These are phyloP conservation scores for Tephrocybe sp. DNA, from an alignment of 768 basidiomycete genomes.

Conservation along the genomic window DNA sequence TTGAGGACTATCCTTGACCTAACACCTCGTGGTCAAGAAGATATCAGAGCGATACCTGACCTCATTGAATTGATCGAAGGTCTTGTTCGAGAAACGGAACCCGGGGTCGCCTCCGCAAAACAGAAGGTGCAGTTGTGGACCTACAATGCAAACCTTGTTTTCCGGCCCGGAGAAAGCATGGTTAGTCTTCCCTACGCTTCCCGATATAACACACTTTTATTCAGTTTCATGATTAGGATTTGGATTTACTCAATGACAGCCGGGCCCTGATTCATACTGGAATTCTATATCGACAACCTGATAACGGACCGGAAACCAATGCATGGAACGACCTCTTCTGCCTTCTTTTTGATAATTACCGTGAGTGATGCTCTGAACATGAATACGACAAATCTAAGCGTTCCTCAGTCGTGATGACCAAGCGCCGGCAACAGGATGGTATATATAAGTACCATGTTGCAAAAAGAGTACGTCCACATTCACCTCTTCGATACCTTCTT, in stretches of 20 bases:
- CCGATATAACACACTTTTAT: background rate
- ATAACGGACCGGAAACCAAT: conserved; percentile 71
- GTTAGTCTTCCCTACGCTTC: conserved; percentile 27
- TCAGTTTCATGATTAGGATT: conserved; percentile 45
- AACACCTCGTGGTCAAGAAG: conserved; percentile 71
- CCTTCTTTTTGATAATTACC: conserved; percentile 91
- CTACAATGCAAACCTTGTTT: conserved; percentile 73
- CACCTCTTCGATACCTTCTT: background rate
- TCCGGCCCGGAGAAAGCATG: conserved; percentile 73
- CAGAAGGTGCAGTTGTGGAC: conserved; percentile 89
- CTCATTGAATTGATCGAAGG: conserved; percentile 88
- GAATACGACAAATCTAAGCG: conserved; percentile 3
- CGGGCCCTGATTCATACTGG: conserved; percentile 83
- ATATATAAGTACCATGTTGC: conserved; percentile 75
- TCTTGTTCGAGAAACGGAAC: conserved; percentile 83
- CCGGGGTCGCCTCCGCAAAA: conserved; percentile 80
- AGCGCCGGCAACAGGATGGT: conserved; percentile 70
- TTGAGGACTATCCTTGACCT: conserved; percentile 79
- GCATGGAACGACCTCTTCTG: conserved; percentile 87
- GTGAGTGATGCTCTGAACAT: conserved; percentile 41
- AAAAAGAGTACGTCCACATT: conserved; percentile 57
- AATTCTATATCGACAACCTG: conserved; percentile 78
- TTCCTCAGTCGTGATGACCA: conserved; percentile 77
- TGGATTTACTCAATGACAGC: conserved; percentile 85
- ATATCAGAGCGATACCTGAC: conserved; percentile 75